Percentiles rank a stretch among this genome's conserved stretches.
Evolutionary conservation across 169 alveolate genomes (phyloP).

Genomic region (Plasmodium yoelii): DNA sequence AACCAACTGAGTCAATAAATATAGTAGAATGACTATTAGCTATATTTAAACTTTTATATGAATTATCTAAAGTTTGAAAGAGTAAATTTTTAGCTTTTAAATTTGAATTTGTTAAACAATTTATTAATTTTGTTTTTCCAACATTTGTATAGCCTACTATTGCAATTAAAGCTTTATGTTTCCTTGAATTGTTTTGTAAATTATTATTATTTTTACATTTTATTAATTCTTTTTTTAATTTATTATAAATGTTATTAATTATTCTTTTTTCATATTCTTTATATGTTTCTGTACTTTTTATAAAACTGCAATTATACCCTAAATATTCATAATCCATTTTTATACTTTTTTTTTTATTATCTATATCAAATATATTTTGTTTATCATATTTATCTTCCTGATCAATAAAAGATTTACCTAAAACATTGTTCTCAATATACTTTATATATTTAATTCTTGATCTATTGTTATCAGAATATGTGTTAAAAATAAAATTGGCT

Average conservation of each 20-base stretch:
- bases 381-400: slow-evolving; percentile 31
- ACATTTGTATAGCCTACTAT: slow-evolving; percentile 93
- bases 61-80: slow-evolving; percentile 86
- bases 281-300: slow-evolving; percentile 86
- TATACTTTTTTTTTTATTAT: slow-evolving; percentile 70
- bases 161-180: slow-evolving; percentile 84
- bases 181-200: slow-evolving; percentile 66
- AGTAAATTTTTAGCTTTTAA: slow-evolving; percentile 87
- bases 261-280: slow-evolving; percentile 80
- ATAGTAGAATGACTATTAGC: slow-evolving; percentile 83
- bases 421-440: slow-evolving; percentile 54
- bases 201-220: slow-evolving; percentile 79
- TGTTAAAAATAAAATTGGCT: slow-evolving; percentile 85
- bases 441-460: slow-evolving; percentile 71
- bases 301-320: slow-evolving; percentile 81
- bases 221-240: slow-evolving; percentile 84
- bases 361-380: slow-evolving; percentile 85
- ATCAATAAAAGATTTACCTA: slow-evolving; percentile 39
- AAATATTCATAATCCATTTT: slow-evolving; percentile 16
- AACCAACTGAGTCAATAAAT: slow-evolving; percentile 92
- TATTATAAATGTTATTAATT: slow-evolving; percentile 83
- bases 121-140: slow-evolving; percentile 93
- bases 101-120: slow-evolving; percentile 86
- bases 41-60: slow-evolving; percentile 81
- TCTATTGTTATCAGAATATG: slow-evolving; percentile 84